These are phyloP conservation scores for Phytophthora brassicae DNA, from an alignment of 352 stramenopile genomes.

Conservation along the genomic window DNA sequence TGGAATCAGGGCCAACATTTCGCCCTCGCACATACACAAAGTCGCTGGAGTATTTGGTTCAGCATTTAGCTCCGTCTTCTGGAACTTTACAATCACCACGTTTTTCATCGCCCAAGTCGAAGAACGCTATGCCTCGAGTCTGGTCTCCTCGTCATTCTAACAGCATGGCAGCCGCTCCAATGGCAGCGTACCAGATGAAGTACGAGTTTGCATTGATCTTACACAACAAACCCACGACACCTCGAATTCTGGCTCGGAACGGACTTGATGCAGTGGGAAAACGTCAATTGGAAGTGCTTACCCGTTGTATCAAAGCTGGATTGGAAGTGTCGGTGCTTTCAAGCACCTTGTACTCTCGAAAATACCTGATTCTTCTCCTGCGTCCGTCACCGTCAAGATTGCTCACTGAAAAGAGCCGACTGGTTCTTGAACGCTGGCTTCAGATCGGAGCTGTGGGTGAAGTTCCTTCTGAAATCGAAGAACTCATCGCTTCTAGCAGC, in stretches of 20 bases:
- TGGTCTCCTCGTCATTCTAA: slow-evolving; percentile 69
- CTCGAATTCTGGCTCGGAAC: slow-evolving; percentile 70
- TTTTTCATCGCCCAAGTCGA: slow-evolving; percentile 50
- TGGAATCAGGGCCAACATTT: slow-evolving; percentile 26
- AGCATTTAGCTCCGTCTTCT: slow-evolving; percentile 65
- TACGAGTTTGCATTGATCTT: slow-evolving; percentile 86
- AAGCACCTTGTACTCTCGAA: slow-evolving; percentile 78
- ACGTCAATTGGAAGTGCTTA: slow-evolving; percentile 74
- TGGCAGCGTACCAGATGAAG: slow-evolving; percentile 68
- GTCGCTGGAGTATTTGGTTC: slow-evolving; percentile 76
- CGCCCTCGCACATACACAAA: slow-evolving; percentile 75
- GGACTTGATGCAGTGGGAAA: slow-evolving; percentile 74
- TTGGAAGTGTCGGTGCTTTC: slow-evolving; percentile 81
- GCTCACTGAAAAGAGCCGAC: slow-evolving; percentile 77
- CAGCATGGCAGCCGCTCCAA: slow-evolving; percentile 29
- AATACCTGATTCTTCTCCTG: slow-evolving; percentile 79
- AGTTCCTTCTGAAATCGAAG: slow-evolving; percentile 85
- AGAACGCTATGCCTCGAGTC: slow-evolving; percentile 55
- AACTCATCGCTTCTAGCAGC: slow-evolving; percentile 78
- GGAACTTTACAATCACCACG: slow-evolving; percentile 31
- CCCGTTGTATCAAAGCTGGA: slow-evolving; percentile 70
- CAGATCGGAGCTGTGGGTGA: slow-evolving; percentile 85
- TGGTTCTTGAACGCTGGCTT: slow-evolving; percentile 83
- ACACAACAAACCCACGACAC: slow-evolving; percentile 81
- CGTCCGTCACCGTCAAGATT: slow-evolving; percentile 60